A percentile compares a stretch with the other conserved stretches of the same genome.
Conservation (phyloP, 495 filamentous ascomycete genomes). For the Penicillium lagena region DNA sequence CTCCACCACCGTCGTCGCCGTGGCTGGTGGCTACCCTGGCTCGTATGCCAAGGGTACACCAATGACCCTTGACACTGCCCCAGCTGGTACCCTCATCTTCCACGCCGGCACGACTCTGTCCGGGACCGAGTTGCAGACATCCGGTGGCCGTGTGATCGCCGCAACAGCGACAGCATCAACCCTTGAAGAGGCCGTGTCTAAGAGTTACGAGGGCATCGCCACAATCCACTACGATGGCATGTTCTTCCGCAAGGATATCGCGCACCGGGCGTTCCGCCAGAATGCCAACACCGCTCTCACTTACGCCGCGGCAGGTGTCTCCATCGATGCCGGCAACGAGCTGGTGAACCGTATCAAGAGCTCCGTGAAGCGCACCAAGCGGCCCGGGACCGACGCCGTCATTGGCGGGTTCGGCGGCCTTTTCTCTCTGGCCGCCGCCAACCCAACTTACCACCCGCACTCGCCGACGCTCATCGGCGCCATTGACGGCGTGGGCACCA, state of each 20-base stretch:
- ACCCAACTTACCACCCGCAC: constrained; percentile 55
- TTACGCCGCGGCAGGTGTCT: constrained; percentile 89
- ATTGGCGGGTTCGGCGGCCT: constrained; percentile 95
- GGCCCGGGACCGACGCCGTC: constrained; percentile 78
- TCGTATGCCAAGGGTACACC: constrained; percentile 74
- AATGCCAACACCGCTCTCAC: constrained; percentile 59
- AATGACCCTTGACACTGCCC: constrained; percentile 53
- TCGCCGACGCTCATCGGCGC: constrained; percentile 78
- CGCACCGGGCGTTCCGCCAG: constrained; percentile 52
- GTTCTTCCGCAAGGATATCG: constrained; percentile 92
- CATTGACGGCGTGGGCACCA: constrained; percentile 95
- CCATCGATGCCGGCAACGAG: constrained; percentile 84
- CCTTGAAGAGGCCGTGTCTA: constrained; percentile 73
- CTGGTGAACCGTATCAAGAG: constrained; percentile 86
- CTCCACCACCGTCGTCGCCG: constrained; percentile 87
- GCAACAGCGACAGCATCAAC: constrained; percentile 68
- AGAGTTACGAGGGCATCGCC: constrained; percentile 74
- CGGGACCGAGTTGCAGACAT: constrained; percentile 56
- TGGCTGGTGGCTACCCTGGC: constrained; percentile 92
- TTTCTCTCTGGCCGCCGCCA: constrained; percentile 70
- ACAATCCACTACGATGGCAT: constrained; percentile 81
- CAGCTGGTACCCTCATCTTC: constrained; percentile 65
- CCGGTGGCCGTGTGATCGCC: constrained; percentile 89
- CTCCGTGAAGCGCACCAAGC: constrained; percentile 69
- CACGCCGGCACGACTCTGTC: constrained; percentile 81